Evolutionary conservation across 306 rosid genomes (phyloP), one percentile per base, ranked within the genome.

Genomic region (Mimosa bimucronata): DNA sequence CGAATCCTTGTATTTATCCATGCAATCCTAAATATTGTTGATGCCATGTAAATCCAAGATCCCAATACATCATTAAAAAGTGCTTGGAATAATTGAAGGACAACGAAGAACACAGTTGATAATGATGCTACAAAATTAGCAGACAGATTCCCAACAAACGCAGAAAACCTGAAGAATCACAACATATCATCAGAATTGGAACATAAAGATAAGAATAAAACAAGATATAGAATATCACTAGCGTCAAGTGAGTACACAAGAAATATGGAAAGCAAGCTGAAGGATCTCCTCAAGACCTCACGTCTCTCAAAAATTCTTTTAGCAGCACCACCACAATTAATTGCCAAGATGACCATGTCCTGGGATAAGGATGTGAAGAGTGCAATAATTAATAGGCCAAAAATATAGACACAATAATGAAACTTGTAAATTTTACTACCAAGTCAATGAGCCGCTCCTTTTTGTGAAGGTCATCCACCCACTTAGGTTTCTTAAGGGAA

Each of bases 301-400:
- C 71, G 83, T 71, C 86, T 82, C 76, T 88, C 83, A 48, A 90
- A 87, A 61, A 53, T 73, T 12, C 70, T 82, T 79, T 83, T 88
- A 71, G 98, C 90, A 48, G 97, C 86, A 65, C 84, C 82, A 5
- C 89, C 70, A 84, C 94, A 84, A 80, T 95, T 95, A 79, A 95
- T 87, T 71, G 95, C 97, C 80, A 95, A 78, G 76, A 95, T 83
- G 84, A 90, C 87, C 28, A 86, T 83, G 77, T 93, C 96, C 98
- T 95, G 92, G 64, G 80, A 31, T 62, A 74, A 40, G 53, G 46
- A 55, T 38, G 76, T 75, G 77, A 61, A 81, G 79, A 79, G 75
- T 9, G 14, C 44, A 78, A 79, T 74, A 77, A 86, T 57, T 79
- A 66, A 14, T 12, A 64, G 73, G 71, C 57, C 31, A 77, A 42